A percentile compares a stretch with the other conserved stretches of the same genome.
Evolutionary conservation across 805 yeast species (phyloP).

Genomic region (Saccharomycopsis sp.): DNA sequence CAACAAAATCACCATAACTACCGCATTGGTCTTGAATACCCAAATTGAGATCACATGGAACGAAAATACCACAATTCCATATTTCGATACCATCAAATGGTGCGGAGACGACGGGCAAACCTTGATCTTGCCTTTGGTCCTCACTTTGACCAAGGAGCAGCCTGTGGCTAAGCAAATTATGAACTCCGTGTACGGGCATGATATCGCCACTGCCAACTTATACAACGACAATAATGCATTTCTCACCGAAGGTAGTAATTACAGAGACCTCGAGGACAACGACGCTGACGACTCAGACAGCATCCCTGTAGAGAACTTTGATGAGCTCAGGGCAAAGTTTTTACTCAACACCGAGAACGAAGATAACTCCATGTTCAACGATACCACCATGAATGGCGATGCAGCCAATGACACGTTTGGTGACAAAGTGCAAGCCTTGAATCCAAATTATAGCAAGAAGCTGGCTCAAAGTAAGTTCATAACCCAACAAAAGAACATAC

Average conservation of each 20-base stretch:
- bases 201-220: slow-evolving; percentile 42
- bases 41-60: slow-evolving; percentile 46
- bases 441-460: slow-evolving; percentile 26
- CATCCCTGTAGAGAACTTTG: too few species aligned
- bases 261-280: slow-evolving; percentile 43
- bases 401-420: slow-evolving; percentile 40
- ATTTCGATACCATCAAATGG: slow-evolving; percentile 50
- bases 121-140: slow-evolving; percentile 2
- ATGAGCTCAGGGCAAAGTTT: too few species aligned
- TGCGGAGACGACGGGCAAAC: slow-evolving; percentile 27
- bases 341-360: slow-evolving; percentile 33
- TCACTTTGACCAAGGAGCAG: slow-evolving; percentile 5
- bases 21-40: slow-evolving; percentile 28
- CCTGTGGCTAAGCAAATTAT: slow-evolving; percentile 5
- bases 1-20: slow-evolving; percentile 23
- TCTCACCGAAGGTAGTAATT: slow-evolving; percentile 50
- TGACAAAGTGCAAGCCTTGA: slow-evolving; percentile 33
- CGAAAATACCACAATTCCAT: slow-evolving; percentile 49
- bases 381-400: slow-evolving; percentile 22
- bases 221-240: slow-evolving; percentile 48
- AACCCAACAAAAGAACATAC: slow-evolving; percentile 13
- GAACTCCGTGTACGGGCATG: slow-evolving; percentile 28
- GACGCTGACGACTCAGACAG: slow-evolving; percentile 31
- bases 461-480: too few species aligned
- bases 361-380: slow-evolving; percentile 29